phyloP scores from a whole-genome alignment of 768 basidiomycete genomes.

The Pleurotus tuber-regium region DNA sequence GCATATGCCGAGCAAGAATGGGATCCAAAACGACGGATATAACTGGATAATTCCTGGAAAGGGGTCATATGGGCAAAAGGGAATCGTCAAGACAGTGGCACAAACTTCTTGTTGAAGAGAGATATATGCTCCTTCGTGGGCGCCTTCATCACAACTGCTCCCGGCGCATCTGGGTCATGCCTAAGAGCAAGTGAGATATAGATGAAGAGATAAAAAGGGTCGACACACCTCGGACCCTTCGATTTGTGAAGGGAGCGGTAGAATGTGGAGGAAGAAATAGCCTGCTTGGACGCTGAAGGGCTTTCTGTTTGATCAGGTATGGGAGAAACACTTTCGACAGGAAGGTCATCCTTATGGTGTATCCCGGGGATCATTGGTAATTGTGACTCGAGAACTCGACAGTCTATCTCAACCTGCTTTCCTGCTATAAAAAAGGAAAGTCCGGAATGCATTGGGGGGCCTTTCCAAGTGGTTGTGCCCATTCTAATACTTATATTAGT shows the following conservation, averaged over 20 bases:
- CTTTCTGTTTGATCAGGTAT: conserved; percentile 13
- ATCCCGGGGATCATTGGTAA: conserved; percentile 45
- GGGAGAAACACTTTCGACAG: not conserved
- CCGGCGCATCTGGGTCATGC: conserved; percentile 73
- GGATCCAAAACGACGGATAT: conserved; percentile 91
- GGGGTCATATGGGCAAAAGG: not conserved
- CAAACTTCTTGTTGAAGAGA: conserved; percentile 70
- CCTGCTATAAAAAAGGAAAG: conserved; percentile 47
- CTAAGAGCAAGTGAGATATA: conserved; percentile 33
- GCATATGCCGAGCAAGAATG: conserved; percentile 66
- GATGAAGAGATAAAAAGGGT: not conserved
- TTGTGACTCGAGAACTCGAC: conserved; percentile 44
- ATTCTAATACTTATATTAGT: conserved; percentile 38
- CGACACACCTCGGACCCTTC: conserved; percentile 48
- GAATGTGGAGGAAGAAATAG: conserved; percentile 56
- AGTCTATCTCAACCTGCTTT: conserved; percentile 63
- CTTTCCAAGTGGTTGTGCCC: conserved; percentile 62
- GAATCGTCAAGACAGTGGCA: not conserved
- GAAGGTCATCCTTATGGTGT: conserved; percentile 15
- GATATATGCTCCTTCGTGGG: conserved; percentile 67
- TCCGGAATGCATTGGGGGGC: conserved; percentile 46
- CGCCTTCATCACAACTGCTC: conserved; percentile 83
- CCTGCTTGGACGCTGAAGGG: conserved; percentile 28
- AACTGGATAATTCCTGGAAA: conserved; percentile 54
- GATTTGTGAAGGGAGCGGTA: conserved; percentile 44